phyloP scores from a whole-genome alignment of 352 stramenopile species.

The Globisporangium alternatum region DNA sequence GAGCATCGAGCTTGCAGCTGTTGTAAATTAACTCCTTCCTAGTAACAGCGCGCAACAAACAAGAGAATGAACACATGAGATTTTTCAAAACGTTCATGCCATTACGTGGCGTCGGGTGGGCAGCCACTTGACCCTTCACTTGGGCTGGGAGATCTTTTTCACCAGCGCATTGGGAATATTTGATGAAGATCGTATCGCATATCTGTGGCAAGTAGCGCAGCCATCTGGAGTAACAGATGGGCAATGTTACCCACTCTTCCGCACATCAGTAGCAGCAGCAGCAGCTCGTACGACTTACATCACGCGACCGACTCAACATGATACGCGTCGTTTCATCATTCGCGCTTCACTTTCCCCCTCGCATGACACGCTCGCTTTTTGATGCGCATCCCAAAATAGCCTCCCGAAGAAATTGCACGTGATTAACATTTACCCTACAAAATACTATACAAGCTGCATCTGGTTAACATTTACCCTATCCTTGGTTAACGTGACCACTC shows the following conservation, averaged over 20 bases:
- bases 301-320: background rate
- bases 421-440: too few species aligned
- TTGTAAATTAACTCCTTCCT: constrained; percentile 2
- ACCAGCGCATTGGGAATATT: background rate
- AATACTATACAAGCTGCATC: too few species aligned
- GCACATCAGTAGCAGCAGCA: background rate
- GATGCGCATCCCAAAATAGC: constrained; percentile 3
- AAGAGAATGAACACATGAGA: background rate
- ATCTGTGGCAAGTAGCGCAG: background rate
- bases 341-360: background rate
- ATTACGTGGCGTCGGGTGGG: background rate
- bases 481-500: too few species aligned
- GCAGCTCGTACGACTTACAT: background rate
- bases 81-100: background rate
- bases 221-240: background rate
- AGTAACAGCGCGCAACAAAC: background rate
- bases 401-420: background rate
- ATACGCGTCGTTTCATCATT: constrained; percentile 8
- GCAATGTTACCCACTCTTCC: background rate
- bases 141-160: background rate
- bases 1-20: background rate
- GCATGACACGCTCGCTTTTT: background rate
- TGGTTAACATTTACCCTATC: too few species aligned
- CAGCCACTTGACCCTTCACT: background rate
- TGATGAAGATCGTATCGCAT: constrained; percentile 2